Percentiles rank a stretch among this genome's conserved stretches.
Evolutionary conservation across 169 alveolate species (phyloP).

Genomic region (Plasmodium coatneyi): DNA sequence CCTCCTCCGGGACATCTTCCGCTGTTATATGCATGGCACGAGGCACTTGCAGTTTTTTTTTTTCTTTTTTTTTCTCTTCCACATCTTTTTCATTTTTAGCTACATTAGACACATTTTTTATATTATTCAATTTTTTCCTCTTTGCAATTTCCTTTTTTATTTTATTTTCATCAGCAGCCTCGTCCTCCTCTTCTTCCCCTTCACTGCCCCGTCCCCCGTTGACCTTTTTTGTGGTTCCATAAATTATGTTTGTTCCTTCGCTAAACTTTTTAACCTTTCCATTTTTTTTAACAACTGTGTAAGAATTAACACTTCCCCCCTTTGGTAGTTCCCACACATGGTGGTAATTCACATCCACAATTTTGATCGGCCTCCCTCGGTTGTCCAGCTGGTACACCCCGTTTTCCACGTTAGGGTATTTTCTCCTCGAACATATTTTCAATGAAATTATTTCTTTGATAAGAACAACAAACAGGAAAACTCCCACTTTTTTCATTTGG

Average conservation of each 20-base stretch:
- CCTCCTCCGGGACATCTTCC: constrained; percentile 25
- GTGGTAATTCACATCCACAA: constrained; percentile 61
- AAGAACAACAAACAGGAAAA: constrained; percentile 20
- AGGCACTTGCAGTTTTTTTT: constrained; percentile 9
- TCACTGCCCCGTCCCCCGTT: background rate
- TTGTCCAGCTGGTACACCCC: constrained; percentile 70
- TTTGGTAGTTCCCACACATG: constrained; percentile 70
- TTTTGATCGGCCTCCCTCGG: constrained; percentile 68
- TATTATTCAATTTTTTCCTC: constrained; percentile 2
- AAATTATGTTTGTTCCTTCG: constrained; percentile 71
- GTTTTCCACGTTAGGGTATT: constrained; percentile 66
- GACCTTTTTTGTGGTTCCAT: constrained; percentile 58
- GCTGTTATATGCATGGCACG: constrained; percentile 69
- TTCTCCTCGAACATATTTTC: constrained; percentile 12
- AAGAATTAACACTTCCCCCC: constrained; percentile 51
- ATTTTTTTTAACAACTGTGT: constrained; percentile 64
- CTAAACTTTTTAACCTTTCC: constrained; percentile 68
- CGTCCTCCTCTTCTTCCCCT: constrained; percentile 14
- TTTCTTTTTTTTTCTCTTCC: background rate
- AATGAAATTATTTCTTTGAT: constrained; percentile 13
- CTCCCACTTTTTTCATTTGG: constrained; percentile 27
- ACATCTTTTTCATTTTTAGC: constrained; percentile 31
- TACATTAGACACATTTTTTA: constrained; percentile 51
- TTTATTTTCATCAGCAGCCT: constrained; percentile 23
- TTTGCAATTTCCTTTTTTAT: constrained; percentile 32